A percentile compares a stretch with the other conserved stretches of the same genome.
phyloP scores from a whole-genome alignment of 2,329 filamentous ascomycete species.

The Graphiopsis chlorocephala region DNA sequence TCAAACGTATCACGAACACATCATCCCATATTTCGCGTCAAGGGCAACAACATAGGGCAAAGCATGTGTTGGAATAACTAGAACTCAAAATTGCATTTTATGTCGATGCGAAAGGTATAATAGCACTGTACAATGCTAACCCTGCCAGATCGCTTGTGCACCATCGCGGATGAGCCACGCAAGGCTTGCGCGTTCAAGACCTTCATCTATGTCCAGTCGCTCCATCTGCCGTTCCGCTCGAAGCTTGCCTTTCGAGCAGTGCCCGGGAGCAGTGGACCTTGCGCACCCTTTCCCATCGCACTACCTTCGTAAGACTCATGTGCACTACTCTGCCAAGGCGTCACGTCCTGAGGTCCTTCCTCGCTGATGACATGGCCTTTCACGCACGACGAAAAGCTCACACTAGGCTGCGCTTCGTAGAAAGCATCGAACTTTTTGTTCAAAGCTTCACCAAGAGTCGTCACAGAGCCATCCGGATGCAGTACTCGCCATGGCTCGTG shows the following conservation, averaged over 20 bases:
- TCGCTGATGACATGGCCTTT: constrained; percentile 55
- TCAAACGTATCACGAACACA: too few species aligned
- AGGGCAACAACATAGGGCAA: too few species aligned
- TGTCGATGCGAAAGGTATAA: not conserved
- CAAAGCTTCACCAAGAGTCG: constrained; percentile 29
- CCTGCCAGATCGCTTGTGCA: not conserved
- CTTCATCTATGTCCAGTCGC: constrained; percentile 2
- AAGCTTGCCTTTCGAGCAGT: constrained; percentile 7
- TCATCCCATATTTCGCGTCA: too few species aligned
- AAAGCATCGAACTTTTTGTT: constrained; percentile 30
- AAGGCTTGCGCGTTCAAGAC: not conserved
- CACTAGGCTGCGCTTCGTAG: constrained; percentile 38
- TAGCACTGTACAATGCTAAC: not conserved
- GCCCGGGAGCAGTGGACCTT: constrained; percentile 4
- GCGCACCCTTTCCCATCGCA: not conserved
- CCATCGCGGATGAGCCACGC: not conserved
- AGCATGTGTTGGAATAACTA: too few species aligned
- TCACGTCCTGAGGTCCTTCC: constrained; percentile 49
- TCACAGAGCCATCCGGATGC: constrained; percentile 31
- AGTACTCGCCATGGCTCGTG: constrained; percentile 32
- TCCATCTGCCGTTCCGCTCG: constrained; percentile 2
- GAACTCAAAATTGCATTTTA: not conserved
- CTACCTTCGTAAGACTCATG: not conserved
- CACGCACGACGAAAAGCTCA: constrained; percentile 55
- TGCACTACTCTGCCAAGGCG: constrained; percentile 15